These are phyloP conservation scores for Yamadazyma trypodendri DNA, from an alignment of 1,139 yeast species.

Conservation along the genomic window DNA sequence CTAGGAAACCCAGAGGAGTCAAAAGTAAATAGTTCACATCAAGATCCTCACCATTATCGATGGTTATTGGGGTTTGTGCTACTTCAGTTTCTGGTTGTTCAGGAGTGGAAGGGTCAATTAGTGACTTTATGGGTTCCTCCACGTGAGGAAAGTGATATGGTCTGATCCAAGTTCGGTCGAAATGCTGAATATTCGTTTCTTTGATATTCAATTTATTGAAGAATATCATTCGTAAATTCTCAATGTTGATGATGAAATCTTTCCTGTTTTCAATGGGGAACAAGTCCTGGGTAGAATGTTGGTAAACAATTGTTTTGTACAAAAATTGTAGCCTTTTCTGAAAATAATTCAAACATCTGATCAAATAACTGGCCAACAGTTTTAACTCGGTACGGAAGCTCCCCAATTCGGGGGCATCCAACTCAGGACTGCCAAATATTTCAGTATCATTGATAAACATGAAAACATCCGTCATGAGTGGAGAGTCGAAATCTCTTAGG, in stretches of 20 bases:
- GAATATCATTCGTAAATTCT: conserved; percentile 25
- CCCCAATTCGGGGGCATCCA: conserved; percentile 12
- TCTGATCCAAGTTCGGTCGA: conserved; percentile 25
- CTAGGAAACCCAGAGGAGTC: conserved; percentile 19
- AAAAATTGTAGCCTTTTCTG: conserved; percentile 15
- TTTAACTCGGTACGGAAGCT: conserved; percentile 22
- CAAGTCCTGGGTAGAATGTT: conserved; percentile 19
- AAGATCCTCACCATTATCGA: conserved; percentile 5
- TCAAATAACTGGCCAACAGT: conserved; percentile 29
- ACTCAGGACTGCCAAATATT: conserved; percentile 22
- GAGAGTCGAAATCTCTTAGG: conserved; percentile 43
- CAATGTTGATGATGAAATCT: conserved; percentile 26
- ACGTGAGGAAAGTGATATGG: conserved; percentile 30
- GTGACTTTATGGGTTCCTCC: conserved; percentile 2
- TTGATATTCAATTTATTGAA: conserved; percentile 23
- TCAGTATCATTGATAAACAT: conserved; percentile 26
- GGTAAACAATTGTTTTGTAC: conserved; percentile 27
- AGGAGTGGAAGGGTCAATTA: conserved; percentile 2
- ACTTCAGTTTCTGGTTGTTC: not conserved
- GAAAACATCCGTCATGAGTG: conserved; percentile 41
- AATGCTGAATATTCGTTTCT: conserved; percentile 29
- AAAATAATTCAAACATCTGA: conserved; percentile 33
- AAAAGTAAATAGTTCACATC: conserved; percentile 19
- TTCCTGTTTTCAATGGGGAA: conserved; percentile 34
- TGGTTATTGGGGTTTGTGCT: conserved; percentile 2